Evolutionary conservation across 23 red algal genomes (phyloP).

Genomic region (Agarophyton chilense): DNA sequence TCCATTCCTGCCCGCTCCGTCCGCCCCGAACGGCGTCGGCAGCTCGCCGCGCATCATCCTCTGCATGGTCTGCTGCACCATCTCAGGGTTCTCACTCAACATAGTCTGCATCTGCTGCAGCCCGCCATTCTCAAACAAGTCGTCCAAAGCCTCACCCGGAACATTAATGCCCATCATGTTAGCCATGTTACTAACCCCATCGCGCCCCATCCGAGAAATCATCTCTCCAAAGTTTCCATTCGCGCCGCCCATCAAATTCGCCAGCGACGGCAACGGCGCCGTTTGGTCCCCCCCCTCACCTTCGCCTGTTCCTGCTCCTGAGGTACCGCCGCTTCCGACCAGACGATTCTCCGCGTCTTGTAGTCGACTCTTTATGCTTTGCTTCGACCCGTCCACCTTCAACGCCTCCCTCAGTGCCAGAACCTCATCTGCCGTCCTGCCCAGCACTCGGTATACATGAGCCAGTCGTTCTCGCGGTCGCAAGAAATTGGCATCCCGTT

Average conservation of each 20-base stretch:
- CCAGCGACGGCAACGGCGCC: neutral
- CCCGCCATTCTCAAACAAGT: slow-evolving; percentile 32
- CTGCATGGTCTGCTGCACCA: slow-evolving; percentile 42
- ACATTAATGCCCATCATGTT: slow-evolving; percentile 31
- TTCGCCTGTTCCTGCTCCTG: neutral
- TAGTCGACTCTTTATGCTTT: neutral
- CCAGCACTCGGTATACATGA: slow-evolving; percentile 75
- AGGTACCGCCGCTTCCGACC: neutral
- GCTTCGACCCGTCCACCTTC: slow-evolving; percentile 33
- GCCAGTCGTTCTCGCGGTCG: slow-evolving; percentile 81
- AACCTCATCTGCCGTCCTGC: slow-evolving; percentile 63
- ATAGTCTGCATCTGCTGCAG: slow-evolving; percentile 32
- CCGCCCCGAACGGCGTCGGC: neutral
- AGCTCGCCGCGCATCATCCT: neutral
- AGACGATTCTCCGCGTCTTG: slow-evolving; percentile 16
- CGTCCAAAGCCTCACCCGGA: neutral
- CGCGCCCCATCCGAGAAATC: slow-evolving; percentile 27
- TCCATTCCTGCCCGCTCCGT: neutral
- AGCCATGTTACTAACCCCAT: slow-evolving; percentile 19
- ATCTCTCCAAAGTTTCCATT: neutral
- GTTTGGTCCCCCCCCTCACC: neutral
- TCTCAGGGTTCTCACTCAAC: slow-evolving; percentile 14
- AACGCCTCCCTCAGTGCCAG: slow-evolving; percentile 32
- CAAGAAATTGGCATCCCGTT: slow-evolving; percentile 63
- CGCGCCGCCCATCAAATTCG: neutral